Evolutionary conservation across 2,329 filamentous ascomycete species (phyloP), one percentile per base, ranked within the genome.

Genomic region (Colletotrichum trifolii): DNA sequence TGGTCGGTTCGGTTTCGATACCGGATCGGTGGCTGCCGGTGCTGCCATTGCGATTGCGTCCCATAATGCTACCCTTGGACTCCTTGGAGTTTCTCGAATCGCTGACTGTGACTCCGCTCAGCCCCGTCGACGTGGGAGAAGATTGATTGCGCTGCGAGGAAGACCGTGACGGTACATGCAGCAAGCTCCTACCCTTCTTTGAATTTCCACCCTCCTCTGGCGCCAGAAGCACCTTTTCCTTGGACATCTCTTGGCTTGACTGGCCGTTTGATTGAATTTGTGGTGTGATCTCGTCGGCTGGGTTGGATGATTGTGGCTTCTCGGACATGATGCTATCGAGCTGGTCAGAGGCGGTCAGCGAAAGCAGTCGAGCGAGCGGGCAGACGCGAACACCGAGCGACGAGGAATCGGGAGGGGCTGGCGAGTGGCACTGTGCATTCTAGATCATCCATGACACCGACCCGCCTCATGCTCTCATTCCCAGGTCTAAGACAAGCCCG

Each of bases 21-120:
- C 82, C 83, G 68, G 85, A 86, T 73, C 84, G 82, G 78, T 87
- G 88, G 79, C 88, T 92, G 70, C 87, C 87, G 67, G 87, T 84
- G 78, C 89, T 92, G 71, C 87, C 87, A 78, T 91, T 91, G 72
- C 87, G 83, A 72, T 86, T 84, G 69, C 85, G 82, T 67, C 84
- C 88, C 60, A 87, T 78, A 71, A 89, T 87, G 77, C 89, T 91
- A 69, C 83, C 81, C 78, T 85, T 88, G 66, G 87, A 89, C 70
- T 87, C 87, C 76, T 87, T 90, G 53, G 90, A 91, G 71, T 87
- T 88, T 74, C 84, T 81, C 60, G 84, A 80, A 70, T 89, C 86
- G 76, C 81, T 84, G 60, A 83, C 83, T 56, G 87, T 88, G 50
- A 81, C 83, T 71, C 87, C 87, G 76, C 85, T 89, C 67, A 89